Base-by-base conservation (phyloP, 148 eudicot species). In the Persicaria tinctoria region DNA sequence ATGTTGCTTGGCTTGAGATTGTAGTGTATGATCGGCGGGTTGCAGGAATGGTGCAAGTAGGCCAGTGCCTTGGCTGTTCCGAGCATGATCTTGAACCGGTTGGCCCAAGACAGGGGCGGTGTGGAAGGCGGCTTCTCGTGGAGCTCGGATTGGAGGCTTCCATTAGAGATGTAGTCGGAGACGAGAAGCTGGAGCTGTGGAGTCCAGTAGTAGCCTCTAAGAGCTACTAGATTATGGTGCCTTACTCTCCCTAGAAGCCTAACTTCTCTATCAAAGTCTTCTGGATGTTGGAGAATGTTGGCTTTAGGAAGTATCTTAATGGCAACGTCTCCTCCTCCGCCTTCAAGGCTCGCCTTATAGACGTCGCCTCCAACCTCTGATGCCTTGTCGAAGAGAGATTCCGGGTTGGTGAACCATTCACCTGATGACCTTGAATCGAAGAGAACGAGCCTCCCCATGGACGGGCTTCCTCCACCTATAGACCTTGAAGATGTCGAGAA, bases 141-240 rank as follows among this genome's bases (percentile, higher is more conserved):
- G 75, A 95, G 84, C 71, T 76, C 82, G 48, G 84, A 78, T 66
- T 90, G 97, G 41, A 96, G 79, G 76, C 90, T 92, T 5, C 91
- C 94, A 38, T 84, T 84, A 0, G 84, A 74, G 23, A 86, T 93
- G 71, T 68, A 89, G 54, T 96, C 97, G 2, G 99, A 87, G 20
- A 96, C 90, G 71, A 96, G 74, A 16, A 96, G 90, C 74, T 96
- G 94, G 57, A 89, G 17, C 6, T 90, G 87, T 75, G 97, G 97
- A 75, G 97, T 92, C 97, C 97, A 96, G 64, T 87, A 90, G 83
- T 90, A 96, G 64, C 99, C 99, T 84, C 80, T 87, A 7, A 96
- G 79, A 8, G 89, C 46, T 48, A 86, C 80, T 75, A 96, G 51
- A 80, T 90, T 89, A 46, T 85, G 84, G 80, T 96, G 93, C 75